phyloP scores from a whole-genome alignment of 2,329 filamentous ascomycete genomes.

The Aspergillus sp. region DNA sequence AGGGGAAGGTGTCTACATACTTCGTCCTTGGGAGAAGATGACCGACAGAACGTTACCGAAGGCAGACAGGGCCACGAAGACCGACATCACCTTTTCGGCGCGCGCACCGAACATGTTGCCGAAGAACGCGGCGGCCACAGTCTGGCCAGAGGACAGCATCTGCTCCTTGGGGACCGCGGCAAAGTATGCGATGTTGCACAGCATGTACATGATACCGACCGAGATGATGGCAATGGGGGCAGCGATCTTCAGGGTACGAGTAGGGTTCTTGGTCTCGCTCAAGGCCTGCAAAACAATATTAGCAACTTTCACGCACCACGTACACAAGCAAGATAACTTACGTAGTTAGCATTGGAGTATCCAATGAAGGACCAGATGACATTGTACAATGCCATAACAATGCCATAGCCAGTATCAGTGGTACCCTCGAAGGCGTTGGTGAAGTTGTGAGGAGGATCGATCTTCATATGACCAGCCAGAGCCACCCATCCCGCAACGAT shows the following conservation, averaged over 20 bases:
- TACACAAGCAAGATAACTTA: constrained; percentile 30
- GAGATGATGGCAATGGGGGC: constrained; percentile 57
- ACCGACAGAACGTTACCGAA: constrained; percentile 65
- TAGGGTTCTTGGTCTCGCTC: constrained; percentile 59
- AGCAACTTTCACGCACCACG: constrained; percentile 16
- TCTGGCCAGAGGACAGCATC: constrained; percentile 55
- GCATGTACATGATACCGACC: constrained; percentile 59
- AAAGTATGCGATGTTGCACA: constrained; percentile 62
- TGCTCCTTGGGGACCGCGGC: constrained; percentile 60
- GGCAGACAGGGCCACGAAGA: constrained; percentile 61
- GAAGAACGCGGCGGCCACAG: constrained; percentile 61
- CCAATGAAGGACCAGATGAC: constrained; percentile 65
- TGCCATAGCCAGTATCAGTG: constrained; percentile 43
- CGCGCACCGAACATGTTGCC: constrained; percentile 60
- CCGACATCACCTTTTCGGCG: constrained; percentile 60
- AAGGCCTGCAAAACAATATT: constrained; percentile 38
- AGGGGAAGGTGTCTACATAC: constrained; percentile 24
- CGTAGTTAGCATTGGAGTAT: constrained; percentile 65
- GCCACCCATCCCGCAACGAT: constrained; percentile 48
- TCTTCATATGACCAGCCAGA: constrained; percentile 41
- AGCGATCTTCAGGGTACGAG: constrained; percentile 60
- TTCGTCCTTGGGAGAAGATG: constrained; percentile 51
- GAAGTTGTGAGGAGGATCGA: constrained; percentile 42
- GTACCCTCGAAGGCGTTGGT: constrained; percentile 43
- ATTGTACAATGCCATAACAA: constrained; percentile 63